These are phyloP conservation scores for Verticillium nonalfalfae DNA, from an alignment of 2,329 filamentous ascomycete species.

Conservation along the genomic window DNA sequence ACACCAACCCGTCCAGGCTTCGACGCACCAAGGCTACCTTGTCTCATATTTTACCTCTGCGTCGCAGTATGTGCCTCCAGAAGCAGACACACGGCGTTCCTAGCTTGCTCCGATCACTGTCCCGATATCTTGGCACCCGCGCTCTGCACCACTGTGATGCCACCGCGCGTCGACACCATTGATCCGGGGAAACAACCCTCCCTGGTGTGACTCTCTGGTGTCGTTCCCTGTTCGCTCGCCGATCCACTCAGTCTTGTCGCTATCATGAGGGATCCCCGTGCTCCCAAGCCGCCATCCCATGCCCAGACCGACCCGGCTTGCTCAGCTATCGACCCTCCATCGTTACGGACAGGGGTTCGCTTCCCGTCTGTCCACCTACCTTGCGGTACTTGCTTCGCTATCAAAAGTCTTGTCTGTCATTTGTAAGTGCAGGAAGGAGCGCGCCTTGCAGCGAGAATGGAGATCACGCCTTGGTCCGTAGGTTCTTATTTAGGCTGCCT, in stretches of 20 bases:
- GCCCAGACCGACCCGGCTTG: neutral
- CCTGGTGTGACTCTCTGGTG: neutral
- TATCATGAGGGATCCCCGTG: neutral
- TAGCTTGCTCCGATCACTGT: neutral
- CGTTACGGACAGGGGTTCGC: neutral
- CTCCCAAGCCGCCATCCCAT: neutral
- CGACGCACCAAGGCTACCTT: neutral
- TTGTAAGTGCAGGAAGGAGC: neutral
- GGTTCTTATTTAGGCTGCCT: conserved; percentile 8
- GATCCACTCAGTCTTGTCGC: neutral
- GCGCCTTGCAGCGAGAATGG: neutral
- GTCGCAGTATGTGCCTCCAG: neutral
- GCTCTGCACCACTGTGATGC: neutral
- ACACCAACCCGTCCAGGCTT: neutral
- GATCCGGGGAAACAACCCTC: neutral
- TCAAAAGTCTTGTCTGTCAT: neutral
- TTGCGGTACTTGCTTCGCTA: neutral
- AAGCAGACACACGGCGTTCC: neutral
- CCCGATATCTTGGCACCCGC: neutral
- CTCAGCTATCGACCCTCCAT: neutral
- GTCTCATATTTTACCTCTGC: neutral
- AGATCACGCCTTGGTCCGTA: neutral
- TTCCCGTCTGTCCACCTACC: neutral
- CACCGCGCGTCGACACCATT: neutral
- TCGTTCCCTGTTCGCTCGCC: neutral